Conservation (phyloP, 2,329 filamentous ascomycete genomes). For the Aspergillus puulaauensis region DNA sequence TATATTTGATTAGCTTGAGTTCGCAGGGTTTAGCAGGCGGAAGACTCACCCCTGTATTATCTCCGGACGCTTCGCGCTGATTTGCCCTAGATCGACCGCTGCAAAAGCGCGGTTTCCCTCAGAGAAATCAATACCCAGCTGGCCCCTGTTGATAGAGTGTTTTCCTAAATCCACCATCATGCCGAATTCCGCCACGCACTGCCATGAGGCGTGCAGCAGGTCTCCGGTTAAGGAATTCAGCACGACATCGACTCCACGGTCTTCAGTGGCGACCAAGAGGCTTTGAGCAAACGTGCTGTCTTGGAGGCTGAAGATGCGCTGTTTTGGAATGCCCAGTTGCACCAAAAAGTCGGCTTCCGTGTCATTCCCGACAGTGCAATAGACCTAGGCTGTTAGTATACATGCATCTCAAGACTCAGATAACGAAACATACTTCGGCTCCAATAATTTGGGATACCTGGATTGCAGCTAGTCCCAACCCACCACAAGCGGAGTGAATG, state of each 20-base stretch:
- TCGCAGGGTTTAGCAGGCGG: background rate
- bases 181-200: conserved; percentile 1
- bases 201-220: background rate
- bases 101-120: background rate
- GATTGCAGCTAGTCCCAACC: conserved; percentile 10
- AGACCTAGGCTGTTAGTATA: background rate
- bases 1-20: background rate
- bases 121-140: background rate
- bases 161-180: background rate
- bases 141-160: background rate
- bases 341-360: background rate
- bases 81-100: background rate
- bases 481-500: conserved; percentile 9
- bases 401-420: background rate
- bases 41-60: background rate
- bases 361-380: background rate
- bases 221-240: background rate
- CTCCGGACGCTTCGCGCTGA: background rate
- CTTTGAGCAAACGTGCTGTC: background rate
- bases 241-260: background rate
- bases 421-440: background rate
- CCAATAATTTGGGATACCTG: conserved; percentile 6
- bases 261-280: background rate
- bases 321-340: background rate
- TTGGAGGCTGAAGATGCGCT: background rate